Conservation (phyloP, 2,329 filamentous ascomycete genomes). For the Colletotrichum trifolii region DNA sequence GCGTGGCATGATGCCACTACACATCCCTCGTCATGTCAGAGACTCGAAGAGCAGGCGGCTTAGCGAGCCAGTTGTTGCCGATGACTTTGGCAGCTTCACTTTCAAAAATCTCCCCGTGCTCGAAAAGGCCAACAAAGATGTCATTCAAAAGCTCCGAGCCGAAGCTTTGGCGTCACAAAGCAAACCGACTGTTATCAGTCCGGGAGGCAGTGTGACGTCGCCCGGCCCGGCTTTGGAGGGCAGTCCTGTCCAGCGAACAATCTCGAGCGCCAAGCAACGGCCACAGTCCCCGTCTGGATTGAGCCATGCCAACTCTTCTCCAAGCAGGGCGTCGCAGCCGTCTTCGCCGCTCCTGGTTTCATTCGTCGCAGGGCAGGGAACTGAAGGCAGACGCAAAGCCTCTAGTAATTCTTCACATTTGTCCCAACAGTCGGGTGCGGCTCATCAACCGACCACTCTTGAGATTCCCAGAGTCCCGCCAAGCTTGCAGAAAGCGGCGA, state of each 20-base stretch:
- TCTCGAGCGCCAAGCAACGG: slow-evolving; percentile 87
- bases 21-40: slow-evolving; percentile 95
- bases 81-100: slow-evolving; percentile 96
- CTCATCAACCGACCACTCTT: slow-evolving; percentile 77
- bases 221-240: slow-evolving; percentile 81
- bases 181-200: slow-evolving; percentile 61
- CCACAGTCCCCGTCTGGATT: slow-evolving; percentile 87
- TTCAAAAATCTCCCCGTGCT: slow-evolving; percentile 98
- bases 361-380: slow-evolving; percentile 86
- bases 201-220: slow-evolving; percentile 60
- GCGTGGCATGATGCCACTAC: slow-evolving; percentile 91
- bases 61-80: slow-evolving; percentile 87
- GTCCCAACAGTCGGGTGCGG: slow-evolving; percentile 78
- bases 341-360: slow-evolving; percentile 86
- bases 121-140: slow-evolving; percentile 98
- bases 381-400: slow-evolving; percentile 85
- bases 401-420: slow-evolving; percentile 89
- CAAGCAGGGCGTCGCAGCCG: slow-evolving; percentile 81
- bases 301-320: slow-evolving; percentile 85
- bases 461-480: slow-evolving; percentile 75
- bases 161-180: slow-evolving; percentile 81
- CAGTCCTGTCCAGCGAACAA: slow-evolving; percentile 84
- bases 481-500: slow-evolving; percentile 70
- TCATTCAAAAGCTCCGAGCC: slow-evolving; percentile 93
- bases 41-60: slow-evolving; percentile 88